Percentiles rank a stretch among this genome's conserved stretches.
Evolutionary conservation across 2,329 filamentous ascomycete genomes (phyloP).

Genomic region (Pseudogymnoascus sp.): DNA sequence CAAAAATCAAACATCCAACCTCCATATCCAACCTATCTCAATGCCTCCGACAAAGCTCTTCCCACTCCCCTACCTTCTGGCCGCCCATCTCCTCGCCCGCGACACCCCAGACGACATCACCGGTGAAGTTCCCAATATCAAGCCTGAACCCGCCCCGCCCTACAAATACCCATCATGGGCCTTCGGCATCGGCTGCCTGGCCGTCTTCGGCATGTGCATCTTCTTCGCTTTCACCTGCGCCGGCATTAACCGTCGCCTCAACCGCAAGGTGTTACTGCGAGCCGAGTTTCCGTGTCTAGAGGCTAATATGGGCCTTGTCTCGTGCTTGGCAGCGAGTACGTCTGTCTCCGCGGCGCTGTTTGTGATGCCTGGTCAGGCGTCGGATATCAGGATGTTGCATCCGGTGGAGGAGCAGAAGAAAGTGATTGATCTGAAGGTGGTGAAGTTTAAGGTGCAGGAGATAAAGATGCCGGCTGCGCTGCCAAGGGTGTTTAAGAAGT

Average conservation of each 20-base stretch:
- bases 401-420: not conserved
- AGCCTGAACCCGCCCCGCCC: not conserved
- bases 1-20: not conserved
- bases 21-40: not conserved
- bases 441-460: not conserved
- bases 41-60: constrained; percentile 2
- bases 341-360: not conserved
- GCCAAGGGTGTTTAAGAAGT: not conserved
- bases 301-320: not conserved
- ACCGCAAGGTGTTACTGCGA: not conserved
- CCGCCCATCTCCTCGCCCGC: not conserved
- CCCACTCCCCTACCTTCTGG: not conserved
- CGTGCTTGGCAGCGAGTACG: not conserved
- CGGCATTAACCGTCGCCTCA: not conserved
- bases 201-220: not conserved
- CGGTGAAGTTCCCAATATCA: not conserved
- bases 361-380: not conserved
- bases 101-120: not conserved
- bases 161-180: not conserved
- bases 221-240: not conserved
- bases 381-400: not conserved
- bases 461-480: not conserved
- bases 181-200: not conserved
- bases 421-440: not conserved
- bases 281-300: not conserved